Evolutionary conservation across 169 alveolate genomes (phyloP).

Genomic region (Eimeria maxima): DNA sequence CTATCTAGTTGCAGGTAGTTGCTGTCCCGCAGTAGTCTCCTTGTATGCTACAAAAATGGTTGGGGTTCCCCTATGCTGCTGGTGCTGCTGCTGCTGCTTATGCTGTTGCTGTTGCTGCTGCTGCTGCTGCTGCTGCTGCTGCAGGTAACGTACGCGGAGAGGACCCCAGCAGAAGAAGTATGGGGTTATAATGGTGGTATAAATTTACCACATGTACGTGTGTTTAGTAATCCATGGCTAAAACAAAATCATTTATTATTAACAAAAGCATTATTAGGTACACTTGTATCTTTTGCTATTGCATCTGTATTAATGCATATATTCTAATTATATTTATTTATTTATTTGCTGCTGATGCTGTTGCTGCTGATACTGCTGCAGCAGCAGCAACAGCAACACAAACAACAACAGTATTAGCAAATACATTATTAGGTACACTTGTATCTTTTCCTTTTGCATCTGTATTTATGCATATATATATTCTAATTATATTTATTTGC

Average conservation of each 20-base stretch:
- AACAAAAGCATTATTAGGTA: neutral
- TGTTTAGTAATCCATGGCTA: neutral
- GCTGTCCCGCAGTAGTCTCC: too few species aligned
- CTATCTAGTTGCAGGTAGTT: neutral
- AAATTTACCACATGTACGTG: neutral
- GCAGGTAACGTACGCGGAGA: conserved; percentile 52
- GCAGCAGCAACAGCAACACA: too few species aligned
- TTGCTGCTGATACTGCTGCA: neutral
- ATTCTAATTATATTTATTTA: too few species aligned
- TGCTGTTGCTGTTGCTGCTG: conserved; percentile 4
- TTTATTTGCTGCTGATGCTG: neutral
- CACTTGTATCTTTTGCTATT: conserved; percentile 26
- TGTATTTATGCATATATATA: neutral
- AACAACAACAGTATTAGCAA: too few species aligned
- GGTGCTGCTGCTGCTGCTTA: neutral
- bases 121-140: conserved; percentile 58
- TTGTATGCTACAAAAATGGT: too few species aligned
- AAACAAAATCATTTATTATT: neutral
- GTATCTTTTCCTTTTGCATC: conserved; percentile 31
- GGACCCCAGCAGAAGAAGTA: neutral
- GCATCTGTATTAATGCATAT: conserved; percentile 23
- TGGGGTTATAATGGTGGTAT: neutral
- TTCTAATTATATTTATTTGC: neutral
- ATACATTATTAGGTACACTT: neutral
- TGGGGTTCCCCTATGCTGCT: neutral